Conservation (phyloP, 2,329 filamentous ascomycete genomes). For the Oidium heveae region DNA sequence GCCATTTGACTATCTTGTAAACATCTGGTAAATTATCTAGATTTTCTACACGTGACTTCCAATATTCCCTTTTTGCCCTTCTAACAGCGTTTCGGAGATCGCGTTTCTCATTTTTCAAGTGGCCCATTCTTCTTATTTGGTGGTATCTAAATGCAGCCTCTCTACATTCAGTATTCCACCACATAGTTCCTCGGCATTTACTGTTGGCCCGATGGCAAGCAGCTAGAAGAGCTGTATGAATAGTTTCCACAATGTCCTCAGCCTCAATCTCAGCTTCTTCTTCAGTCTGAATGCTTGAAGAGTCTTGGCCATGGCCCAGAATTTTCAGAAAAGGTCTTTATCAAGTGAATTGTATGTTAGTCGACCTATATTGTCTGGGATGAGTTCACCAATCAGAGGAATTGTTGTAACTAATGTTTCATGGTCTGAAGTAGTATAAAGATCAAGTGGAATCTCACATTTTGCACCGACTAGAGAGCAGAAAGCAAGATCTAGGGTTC, state of each 20-base stretch:
- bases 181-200: neutral
- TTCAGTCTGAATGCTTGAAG: neutral
- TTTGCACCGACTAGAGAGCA: neutral
- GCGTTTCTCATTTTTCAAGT: too few species aligned
- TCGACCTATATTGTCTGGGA: neutral
- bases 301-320: neutral
- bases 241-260: neutral
- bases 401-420: neutral
- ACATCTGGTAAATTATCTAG: too few species aligned
- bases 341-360: neutral
- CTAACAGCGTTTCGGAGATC: too few species aligned
- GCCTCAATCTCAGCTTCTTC: neutral
- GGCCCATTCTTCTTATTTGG: neutral
- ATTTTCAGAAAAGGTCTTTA: neutral
- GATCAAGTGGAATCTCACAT: neutral
- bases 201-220: neutral
- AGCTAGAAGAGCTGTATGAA: neutral
- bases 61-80: too few species aligned
- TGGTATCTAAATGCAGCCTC: neutral
- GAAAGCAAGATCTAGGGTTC: neutral
- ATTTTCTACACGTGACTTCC: too few species aligned
- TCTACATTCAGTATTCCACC: neutral
- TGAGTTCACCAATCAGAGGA: neutral
- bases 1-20: too few species aligned
- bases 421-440: neutral